Base-by-base conservation (phyloP, 805 yeast species). In the Candida odintsovae region DNA sequence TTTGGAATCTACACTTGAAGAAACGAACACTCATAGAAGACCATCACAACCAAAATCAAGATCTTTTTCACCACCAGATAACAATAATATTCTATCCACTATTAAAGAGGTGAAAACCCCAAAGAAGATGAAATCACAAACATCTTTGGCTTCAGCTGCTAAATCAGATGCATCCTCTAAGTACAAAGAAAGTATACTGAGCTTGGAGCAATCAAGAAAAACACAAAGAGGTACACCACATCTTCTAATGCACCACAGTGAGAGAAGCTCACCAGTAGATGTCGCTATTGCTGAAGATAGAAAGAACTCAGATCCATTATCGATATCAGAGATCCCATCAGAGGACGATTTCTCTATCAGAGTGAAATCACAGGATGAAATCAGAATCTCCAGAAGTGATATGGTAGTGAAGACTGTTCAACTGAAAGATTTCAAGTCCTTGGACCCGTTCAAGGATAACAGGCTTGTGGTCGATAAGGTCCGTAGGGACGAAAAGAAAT, bases 121-220 rank as follows among this genome's bases (percentile, higher is more conserved):
- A 19, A 33, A 40, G 20, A 39, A 48, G 16, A 20, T 19, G 16
- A 36, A 36, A 36, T 36, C 39, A 18, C n/a, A 13, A 12, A 19
- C 50, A 12, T 49, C 55, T 1, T 26, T 49, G 1, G 11, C 35
- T 3, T 46, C 46, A 8, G 43, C 49, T 6, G 31, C 41, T 7
- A 50, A 46, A 16, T 45, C 46, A 7, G 36, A 38, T 15, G 22
- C 23, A 2, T 33, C 43, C 4, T 18, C 43, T 10, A 39, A 42
- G 6, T 44, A 49, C 1, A 41, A 53, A 16, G 49, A 48, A n/a
- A 51, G 58, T 7, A 41, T 56, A 6, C 13, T 51, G 25, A 46
- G 48, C 20, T 53, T 36, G 46, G 63, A 59, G 38, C 46, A 48
- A 28, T 50, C 64, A 16, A 53, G 64, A 47, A 54, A 54, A 29